A percentile compares a stretch with the other conserved stretches of the same genome.
Conservation (phyloP, 805 yeast species). For the Henningerozyma blattae region DNA sequence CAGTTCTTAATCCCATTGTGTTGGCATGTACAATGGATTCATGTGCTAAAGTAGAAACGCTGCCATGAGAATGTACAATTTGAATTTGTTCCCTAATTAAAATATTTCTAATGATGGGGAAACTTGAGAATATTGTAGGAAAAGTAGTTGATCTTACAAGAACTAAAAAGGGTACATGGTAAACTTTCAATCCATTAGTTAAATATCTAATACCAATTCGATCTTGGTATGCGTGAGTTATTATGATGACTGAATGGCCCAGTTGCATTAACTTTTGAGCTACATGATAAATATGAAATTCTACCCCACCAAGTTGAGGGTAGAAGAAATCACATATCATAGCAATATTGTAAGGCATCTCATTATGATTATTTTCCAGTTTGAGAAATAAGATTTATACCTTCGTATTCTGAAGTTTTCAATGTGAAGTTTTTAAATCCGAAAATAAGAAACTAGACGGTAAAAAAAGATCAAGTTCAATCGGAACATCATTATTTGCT, state of each 20-base stretch:
- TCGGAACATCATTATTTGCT: too few species aligned
- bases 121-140: conserved; percentile 81
- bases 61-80: conserved; percentile 92
- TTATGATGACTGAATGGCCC: conserved; percentile 77
- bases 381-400: too few species aligned
- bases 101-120: conserved; percentile 77
- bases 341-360: conserved; percentile 22
- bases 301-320: conserved; percentile 98
- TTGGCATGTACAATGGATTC: conserved; percentile 88
- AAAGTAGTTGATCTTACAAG: conserved; percentile 75
- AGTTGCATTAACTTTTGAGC: conserved; percentile 68
- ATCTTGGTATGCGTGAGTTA: conserved; percentile 81
- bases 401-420: too few species aligned
- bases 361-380: too few species aligned
- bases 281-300: conserved; percentile 84
- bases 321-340: conserved; percentile 96
- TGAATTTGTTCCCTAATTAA: conserved; percentile 76
- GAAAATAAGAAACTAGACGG: too few species aligned
- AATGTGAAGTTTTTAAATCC: too few species aligned
- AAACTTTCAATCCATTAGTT: conserved; percentile 86
- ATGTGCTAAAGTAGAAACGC: conserved; percentile 73
- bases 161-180: conserved; percentile 74
- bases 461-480: too few species aligned
- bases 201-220: conserved; percentile 73
- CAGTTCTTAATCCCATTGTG: conserved; percentile 85